Percentiles rank a stretch among this genome's conserved stretches.
These are phyloP conservation scores for Hyphopichia pseudoburtonii DNA, from an alignment of 1,139 yeast genomes.

Conservation along the genomic window DNA sequence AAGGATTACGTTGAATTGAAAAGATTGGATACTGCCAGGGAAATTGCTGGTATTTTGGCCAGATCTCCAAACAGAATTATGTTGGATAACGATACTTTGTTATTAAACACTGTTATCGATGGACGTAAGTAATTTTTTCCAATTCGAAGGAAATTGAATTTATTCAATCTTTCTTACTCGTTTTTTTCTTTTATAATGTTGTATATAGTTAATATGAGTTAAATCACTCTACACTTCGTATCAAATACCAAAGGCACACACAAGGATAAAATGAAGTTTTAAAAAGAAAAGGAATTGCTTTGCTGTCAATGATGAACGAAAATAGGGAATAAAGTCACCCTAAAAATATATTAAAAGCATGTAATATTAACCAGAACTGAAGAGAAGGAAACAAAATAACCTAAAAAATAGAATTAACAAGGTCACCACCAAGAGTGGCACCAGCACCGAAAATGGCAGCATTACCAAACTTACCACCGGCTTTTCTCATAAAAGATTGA, in stretches of 20 bases:
- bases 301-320: too few species aligned
- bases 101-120: conserved; percentile 84
- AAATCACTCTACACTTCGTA: background rate
- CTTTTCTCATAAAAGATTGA: conserved; percentile 48
- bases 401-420: conserved; percentile 81
- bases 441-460: conserved; percentile 98
- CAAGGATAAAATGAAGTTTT: too few species aligned
- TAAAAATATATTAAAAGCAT: background rate
- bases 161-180: background rate
- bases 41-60: conserved; percentile 84
- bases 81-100: conserved; percentile 87
- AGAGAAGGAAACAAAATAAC: background rate
- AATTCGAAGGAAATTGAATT: background rate
- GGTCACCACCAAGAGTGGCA: conserved; percentile 87
- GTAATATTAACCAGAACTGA: too few species aligned
- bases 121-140: conserved; percentile 33
- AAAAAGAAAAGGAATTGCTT: too few species aligned
- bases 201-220: conserved; percentile 9
- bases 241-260: background rate
- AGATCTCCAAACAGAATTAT: conserved; percentile 87
- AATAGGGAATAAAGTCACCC: background rate
- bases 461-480: conserved; percentile 84
- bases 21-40: conserved; percentile 95
- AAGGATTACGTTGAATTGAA: conserved; percentile 94
- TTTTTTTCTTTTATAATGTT: conserved; percentile 3